Base-by-base conservation (phyloP, 1,284 basidiomycete genomes). In the Ceratobasidium sp. region DNA sequence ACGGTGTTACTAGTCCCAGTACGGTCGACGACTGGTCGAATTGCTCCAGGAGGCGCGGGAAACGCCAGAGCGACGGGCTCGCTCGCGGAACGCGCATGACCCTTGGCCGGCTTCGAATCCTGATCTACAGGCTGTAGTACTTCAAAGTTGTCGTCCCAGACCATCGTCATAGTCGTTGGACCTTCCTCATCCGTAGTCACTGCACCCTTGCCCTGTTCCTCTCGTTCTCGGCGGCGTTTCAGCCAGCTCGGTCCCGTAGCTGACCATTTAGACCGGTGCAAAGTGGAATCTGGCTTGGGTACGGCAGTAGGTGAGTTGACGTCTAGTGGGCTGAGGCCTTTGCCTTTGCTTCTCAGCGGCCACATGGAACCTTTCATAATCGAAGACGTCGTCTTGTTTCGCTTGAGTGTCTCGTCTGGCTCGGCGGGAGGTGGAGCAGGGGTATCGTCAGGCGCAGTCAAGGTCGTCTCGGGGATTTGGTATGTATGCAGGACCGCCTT, bases 401-500 rank as follows among this genome's bases (percentile, higher is more conserved):
- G 6, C 17, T 35, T 25, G 35, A 25, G 27, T 35, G 62, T 22
- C 32, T 53, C 49, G 32, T 65, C 56, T 40, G 25, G 3, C 13
- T 17, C 57, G 22, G 55, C 40, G 7, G 55, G 15, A 22, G 32
- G 5, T 7, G 31, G 25, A 3, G 47, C 20, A 8, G 58, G 31
- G 22, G 45, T 17, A 4, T 47, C n/a, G 35, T 65, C 40, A 29
- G 62, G 62, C 15, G 45, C 43, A 50, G 62, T 31, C 15, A 65
- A 65, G 22, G 50, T 65, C 25, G 49, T 43, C 35, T 65, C 62
- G 22, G 62, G 62, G 35, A 65, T 65, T 29, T 65, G 62, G 62
- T 65, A 65, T 10, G 62, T 65, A 20, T 65, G 62, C n/a, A 65
- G 20, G 25, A 65, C 62, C 22, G 62, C 62, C 32, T 65, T 65